Evolutionary conservation across 768 basidiomycete species (phyloP).

Genomic region (Suillus bovinus): DNA sequence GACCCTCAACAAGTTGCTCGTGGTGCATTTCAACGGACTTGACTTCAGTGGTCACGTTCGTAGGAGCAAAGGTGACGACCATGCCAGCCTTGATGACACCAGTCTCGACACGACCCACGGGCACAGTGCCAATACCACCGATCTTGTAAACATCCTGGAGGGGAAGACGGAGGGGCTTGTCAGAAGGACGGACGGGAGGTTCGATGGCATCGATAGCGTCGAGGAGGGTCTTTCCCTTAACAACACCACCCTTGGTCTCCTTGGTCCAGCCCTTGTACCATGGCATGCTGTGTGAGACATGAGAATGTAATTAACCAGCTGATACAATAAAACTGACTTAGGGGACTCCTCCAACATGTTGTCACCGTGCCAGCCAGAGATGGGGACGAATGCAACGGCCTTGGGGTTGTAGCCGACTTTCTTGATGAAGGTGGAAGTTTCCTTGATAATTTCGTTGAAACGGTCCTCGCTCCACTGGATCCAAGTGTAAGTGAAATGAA

Average conservation of each 20-base stretch:
- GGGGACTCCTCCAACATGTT: conserved; percentile 99
- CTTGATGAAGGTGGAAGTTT: conserved; percentile 97
- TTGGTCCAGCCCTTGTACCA: conserved; percentile 99
- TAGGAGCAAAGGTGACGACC: conserved; percentile 95
- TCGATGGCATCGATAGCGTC: conserved; percentile 99
- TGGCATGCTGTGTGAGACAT: conserved; percentile 68
- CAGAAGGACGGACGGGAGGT: conserved; percentile 92
- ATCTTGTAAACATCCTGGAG: conserved; percentile 99
- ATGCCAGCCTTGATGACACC: conserved; percentile 99
- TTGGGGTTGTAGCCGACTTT: conserved; percentile 99
- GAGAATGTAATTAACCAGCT: conserved; percentile 13
- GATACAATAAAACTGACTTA: conserved; percentile 59
- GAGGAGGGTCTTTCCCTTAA: conserved; percentile 99
- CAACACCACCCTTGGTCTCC: conserved; percentile 90
- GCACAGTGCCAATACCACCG: conserved; percentile 99
- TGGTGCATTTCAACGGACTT: conserved; percentile 99
- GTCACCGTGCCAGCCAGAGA: conserved; percentile 99
- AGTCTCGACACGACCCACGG: conserved; percentile 99
- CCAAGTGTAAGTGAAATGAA: conserved; percentile 8
- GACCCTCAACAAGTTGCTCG: conserved; percentile 93
- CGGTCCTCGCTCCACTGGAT: conserved; percentile 96
- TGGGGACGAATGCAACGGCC: conserved; percentile 96
- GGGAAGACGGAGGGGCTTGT: conserved; percentile 99
- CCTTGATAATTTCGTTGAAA: conserved; percentile 99
- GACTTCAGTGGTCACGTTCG: conserved; percentile 99